Evolutionary conservation across 1,284 basidiomycete genomes (phyloP).

Genomic region (Ceratobasidium theobromae): DNA sequence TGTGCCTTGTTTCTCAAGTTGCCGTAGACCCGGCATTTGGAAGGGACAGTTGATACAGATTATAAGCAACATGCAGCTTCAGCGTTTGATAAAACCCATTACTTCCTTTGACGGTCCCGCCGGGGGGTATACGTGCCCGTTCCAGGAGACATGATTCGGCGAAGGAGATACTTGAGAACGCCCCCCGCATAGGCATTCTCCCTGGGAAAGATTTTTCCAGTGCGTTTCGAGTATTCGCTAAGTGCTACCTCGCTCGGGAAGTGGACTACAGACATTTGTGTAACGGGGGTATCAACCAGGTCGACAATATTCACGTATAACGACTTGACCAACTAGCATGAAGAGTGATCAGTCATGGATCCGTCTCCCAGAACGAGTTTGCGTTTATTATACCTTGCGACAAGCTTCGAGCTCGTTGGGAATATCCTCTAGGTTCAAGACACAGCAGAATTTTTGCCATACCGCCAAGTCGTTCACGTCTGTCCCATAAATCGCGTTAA

Average conservation of each 20-base stretch:
- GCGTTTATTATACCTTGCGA: not conserved
- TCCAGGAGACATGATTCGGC: constrained; percentile 7
- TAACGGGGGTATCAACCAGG: constrained; percentile 16
- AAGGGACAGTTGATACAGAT: too few species aligned
- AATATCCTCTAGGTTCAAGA: constrained; percentile 1
- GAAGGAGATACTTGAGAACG: constrained; percentile 25
- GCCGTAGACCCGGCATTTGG: too few species aligned
- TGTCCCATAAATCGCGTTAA: constrained; percentile 18
- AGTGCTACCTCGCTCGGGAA: constrained; percentile 20
- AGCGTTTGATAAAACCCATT: not conserved
- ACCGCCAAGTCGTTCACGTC: not conserved
- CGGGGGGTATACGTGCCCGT: not conserved
- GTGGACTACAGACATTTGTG: not conserved
- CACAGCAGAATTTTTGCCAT: constrained; percentile 15
- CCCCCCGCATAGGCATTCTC: constrained; percentile 34
- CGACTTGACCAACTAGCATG: constrained; percentile 16
- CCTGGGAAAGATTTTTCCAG: constrained; percentile 30
- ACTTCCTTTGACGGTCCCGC: not conserved
- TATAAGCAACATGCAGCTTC: not conserved
- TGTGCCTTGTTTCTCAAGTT: too few species aligned
- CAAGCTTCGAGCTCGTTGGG: not conserved
- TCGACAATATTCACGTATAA: constrained; percentile 33
- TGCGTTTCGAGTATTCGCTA: constrained; percentile 12
- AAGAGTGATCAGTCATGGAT: not conserved
- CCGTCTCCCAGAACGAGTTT: not conserved